Evolutionary conservation across 2,329 filamentous ascomycete species (phyloP).

Genomic region (Phaeosphaeriaceae sp.): DNA sequence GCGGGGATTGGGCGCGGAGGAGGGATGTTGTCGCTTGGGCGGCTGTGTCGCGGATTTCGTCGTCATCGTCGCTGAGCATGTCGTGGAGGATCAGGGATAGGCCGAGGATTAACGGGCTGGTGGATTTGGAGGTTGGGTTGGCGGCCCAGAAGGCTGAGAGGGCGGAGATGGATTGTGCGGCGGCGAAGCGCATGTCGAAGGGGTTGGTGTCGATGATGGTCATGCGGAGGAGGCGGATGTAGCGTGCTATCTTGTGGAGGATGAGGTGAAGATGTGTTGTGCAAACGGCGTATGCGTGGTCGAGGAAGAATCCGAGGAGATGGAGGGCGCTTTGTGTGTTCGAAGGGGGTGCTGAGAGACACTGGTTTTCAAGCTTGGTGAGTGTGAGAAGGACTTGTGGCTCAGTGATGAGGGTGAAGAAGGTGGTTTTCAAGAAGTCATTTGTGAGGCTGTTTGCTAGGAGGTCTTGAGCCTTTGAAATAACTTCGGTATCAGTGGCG

Average conservation of each 20-base stretch:
- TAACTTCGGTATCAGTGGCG: constrained; percentile 34
- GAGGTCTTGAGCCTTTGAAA: constrained; percentile 36
- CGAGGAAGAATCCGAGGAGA: constrained; percentile 42
- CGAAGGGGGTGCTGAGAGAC: constrained; percentile 35
- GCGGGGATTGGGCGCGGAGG: constrained; percentile 42
- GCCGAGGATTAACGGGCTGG: constrained; percentile 23
- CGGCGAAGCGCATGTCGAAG: constrained; percentile 70
- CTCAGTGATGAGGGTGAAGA: constrained; percentile 24
- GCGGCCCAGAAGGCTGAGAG: constrained; percentile 31
- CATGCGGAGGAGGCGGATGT: constrained; percentile 39
- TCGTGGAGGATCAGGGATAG: constrained; percentile 55
- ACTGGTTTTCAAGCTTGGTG: constrained; percentile 34
- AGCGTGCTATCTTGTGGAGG: constrained; percentile 24
- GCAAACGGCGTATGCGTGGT: constrained; percentile 24
- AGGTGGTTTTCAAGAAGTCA: constrained; percentile 6
- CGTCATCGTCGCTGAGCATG: constrained; percentile 79
- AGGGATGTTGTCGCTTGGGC: constrained; percentile 59
- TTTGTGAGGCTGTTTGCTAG: constrained; percentile 28
- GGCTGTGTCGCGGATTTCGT: constrained; percentile 77
- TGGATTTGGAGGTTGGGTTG: constrained; percentile 9
- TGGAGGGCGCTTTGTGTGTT: constrained; percentile 40
- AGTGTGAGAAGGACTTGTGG: constrained; percentile 23
- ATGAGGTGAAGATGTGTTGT: constrained; percentile 7
- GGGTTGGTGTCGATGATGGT: constrained; percentile 50
- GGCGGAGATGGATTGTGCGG: constrained; percentile 62